A percentile compares a stretch with the other conserved stretches of the same genome.
Conservation (phyloP, 768 basidiomycete species). For the Kwoniella sp. region DNA sequence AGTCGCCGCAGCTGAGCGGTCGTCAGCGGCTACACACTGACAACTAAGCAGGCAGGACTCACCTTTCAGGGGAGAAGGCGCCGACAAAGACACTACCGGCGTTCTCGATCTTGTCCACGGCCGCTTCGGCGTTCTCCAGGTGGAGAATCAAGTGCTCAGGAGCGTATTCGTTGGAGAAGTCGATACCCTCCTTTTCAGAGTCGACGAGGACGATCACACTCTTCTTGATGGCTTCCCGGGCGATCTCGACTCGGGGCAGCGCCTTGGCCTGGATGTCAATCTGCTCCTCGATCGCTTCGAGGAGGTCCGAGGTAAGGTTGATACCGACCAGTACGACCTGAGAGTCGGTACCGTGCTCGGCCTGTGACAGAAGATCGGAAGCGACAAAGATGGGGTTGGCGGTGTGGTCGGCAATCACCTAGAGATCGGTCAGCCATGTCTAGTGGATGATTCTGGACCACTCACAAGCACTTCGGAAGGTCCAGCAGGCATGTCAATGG, state of each 20-base stretch:
- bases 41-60: conserved; percentile 8
- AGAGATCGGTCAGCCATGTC: not conserved
- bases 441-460: conserved; percentile 21
- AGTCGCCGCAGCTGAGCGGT: conserved; percentile 82
- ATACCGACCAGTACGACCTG: conserved; percentile 91
- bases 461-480: conserved; percentile 94
- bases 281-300: conserved; percentile 74
- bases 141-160: conserved; percentile 97
- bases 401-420: conserved; percentile 92
- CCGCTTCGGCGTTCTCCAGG: conserved; percentile 64
- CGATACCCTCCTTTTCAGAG: conserved; percentile 68
- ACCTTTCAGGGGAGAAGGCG: conserved; percentile 93
- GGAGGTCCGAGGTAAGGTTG: conserved; percentile 58
- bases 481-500: conserved; percentile 99
- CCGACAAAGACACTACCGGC: conserved; percentile 97
- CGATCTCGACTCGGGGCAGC: conserved; percentile 81
- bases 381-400: conserved; percentile 86
- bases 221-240: conserved; percentile 80
- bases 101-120: conserved; percentile 69
- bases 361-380: conserved; percentile 93
- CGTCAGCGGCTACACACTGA: not conserved
- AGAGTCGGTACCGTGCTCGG: conserved; percentile 96
- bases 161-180: conserved; percentile 94
- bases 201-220: conserved; percentile 77
- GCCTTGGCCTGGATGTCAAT: conserved; percentile 82